Evolutionary conservation across 2,329 filamentous ascomycete species (phyloP).

Genomic region (Kalmusia sp.): DNA sequence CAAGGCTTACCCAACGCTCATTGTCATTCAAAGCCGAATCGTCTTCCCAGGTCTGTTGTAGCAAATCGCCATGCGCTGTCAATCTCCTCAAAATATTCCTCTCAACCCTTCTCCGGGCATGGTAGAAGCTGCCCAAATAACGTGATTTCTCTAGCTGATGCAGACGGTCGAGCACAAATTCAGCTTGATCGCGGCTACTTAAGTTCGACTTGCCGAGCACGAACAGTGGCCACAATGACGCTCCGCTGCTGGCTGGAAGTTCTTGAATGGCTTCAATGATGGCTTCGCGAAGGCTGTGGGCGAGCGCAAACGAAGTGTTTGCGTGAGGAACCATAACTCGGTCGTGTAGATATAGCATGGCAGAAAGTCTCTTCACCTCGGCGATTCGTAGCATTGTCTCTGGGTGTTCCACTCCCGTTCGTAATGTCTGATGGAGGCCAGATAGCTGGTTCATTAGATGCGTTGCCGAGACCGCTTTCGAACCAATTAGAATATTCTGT

Average conservation of each 20-base stretch:
- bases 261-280: slow-evolving; percentile 1
- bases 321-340: slow-evolving; percentile 9
- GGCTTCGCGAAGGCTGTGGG: slow-evolving; percentile 18
- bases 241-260: slow-evolving; percentile 3
- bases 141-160: slow-evolving; percentile 1
- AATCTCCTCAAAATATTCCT: background rate
- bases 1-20: slow-evolving; percentile 1
- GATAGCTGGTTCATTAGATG: background rate
- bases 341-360: slow-evolving; percentile 38
- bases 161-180: slow-evolving; percentile 40
- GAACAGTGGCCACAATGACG: slow-evolving; percentile 12
- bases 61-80: background rate
- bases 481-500: background rate
- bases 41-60: background rate
- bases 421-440: background rate
- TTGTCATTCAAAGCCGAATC: background rate
- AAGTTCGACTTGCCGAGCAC: slow-evolving; percentile 29
- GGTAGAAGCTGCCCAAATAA: background rate
- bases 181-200: slow-evolving; percentile 31
- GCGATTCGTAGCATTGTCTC: slow-evolving; percentile 26
- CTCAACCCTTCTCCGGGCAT: background rate
- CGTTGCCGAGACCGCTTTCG: background rate
- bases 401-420: background rate
- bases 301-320: slow-evolving; percentile 5
- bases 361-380: slow-evolving; percentile 35